Evolutionary conservation across 2,329 filamentous ascomycete species (phyloP), one percentile per base, ranked within the genome.

Genomic region (Hypoxylon sp.): DNA sequence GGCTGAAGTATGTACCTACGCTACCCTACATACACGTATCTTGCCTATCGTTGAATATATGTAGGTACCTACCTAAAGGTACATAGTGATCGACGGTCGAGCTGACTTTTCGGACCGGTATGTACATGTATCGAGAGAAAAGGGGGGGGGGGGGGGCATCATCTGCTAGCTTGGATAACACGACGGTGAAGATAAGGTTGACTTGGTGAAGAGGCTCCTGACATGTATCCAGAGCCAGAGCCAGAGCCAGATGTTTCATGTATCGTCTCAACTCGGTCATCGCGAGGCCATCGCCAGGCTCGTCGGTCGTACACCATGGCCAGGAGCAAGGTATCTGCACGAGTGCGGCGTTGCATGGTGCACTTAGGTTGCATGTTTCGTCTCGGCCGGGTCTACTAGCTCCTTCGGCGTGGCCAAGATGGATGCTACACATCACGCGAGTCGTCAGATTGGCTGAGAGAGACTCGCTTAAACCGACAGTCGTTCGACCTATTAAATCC

Each of bases 401-500:
- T 59, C 44, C 6, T 35, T 52, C 39, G 39, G 53, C 31, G 62
- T 62, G 42, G 50, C 55, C 54, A 48, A 55, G 57, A 62, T 62
- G 57, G 48, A 48, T 55, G 29, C 32, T 62, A 44, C 39, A 17
- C 55, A 69, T 69, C 56, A 67, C 67, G 60, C 63, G 67, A 69
- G 63, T 64, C 47, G 56, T 46, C 44, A 54, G 65, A 53, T 67
- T 53, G 57, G 31, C 31, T 27, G 48, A 44, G 32, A 19, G 24
- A 6, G 17, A 6, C 37, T 53, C 37, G 2, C 31, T 54, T 48
- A 62, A 8, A 53, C 35, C 8, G 11, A 60, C 57, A 35, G 57
- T 61, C 57, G 13, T 37, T 15, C 6, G 10, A 5, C 24, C 8
- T 21, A 11, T n/a, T 13, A 32, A 15, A 21, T 51, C 27, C 8